Evolutionary conservation across 257 asterid species (phyloP), one percentile per base, ranked within the genome.

Genomic region (Ophiorrhiza pumila): DNA sequence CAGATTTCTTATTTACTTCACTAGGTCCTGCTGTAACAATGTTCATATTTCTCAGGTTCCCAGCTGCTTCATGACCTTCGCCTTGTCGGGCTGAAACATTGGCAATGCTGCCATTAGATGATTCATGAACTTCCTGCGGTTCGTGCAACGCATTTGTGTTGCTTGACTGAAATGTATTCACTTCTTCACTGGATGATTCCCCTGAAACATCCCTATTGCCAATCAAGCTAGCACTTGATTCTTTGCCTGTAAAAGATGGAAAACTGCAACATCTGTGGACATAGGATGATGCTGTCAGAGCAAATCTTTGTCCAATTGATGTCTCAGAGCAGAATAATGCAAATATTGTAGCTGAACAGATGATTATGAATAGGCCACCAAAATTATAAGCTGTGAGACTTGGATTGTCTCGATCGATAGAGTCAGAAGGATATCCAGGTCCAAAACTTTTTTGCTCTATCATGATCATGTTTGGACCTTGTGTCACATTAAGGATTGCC

Each of bases 401-500:
- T 0, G 90, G 72, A 1, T 85, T 79, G 59, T 77, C 79, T 29
- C 80, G 84, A 39, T 86, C 80, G 60, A 89, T 81, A 1, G 88
- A 74, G 63, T 74, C 81, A 0, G 89, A 73, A 31, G 86, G 80
- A 65, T 83, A 84, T 45, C 83, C 85, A 0, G 83, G 83, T 37
- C 91, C 91, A 18, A 86, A 85, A 42, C 77, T 80, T 23, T 58
- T 71, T 49, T 77, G 76, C 66, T 83, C 85, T 4, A 84, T 67
- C 0, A 14, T 31, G 1, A 14, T 71, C 85, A 86, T 78, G 2
- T 55, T 22, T 23, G 86, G 52, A 55, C 86, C 75, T 52, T 83
- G 87, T 5, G 87, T 88, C 0, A 85, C 80, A 27, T 79, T 53
- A 25, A 88, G 42, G n/a, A 88, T 88, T n/a, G 91, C 95, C 74